Evolutionary conservation across 495 filamentous ascomycete genomes (phyloP), one percentile per base, ranked within the genome.

Genomic region (Baudoinia panamericana): DNA sequence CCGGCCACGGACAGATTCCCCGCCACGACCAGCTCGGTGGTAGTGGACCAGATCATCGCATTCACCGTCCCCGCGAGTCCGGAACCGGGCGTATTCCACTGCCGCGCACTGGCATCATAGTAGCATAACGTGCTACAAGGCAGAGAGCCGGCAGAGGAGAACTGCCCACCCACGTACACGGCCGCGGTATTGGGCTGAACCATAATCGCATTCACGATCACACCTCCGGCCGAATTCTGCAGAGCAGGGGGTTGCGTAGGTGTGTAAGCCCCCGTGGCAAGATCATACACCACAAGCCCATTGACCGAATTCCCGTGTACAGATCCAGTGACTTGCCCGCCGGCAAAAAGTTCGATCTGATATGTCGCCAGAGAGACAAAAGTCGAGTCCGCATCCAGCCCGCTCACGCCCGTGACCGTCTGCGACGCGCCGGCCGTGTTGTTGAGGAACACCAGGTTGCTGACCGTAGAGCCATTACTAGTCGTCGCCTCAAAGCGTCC

Each of bases 81-180:
- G 16, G 66, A 68, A 2, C 82, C 84, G 24, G 84, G 78, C 36
- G 78, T 70, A 50, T 68, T 76, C 87, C 86, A 99, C 49, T 86
- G 78, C 4, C 67, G 70, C 5, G 60, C 64, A 2, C 65, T 53
- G 12, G 75, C 72, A 51, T 78, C 75, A 58, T 78, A 88, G 41
- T 79, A 65, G 62, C 90, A 99, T 16, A 99, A 72, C 30, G 72
- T 73, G 1, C 76, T 71, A 54, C 90, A 99, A 27, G 67, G 74
- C 17, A 95, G 69, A 8, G 79, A 75, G n/a, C 90, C 92, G 21
- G 86, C 92, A 8, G 68, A 67, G 2, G 71, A 64, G 50, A 96
- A 97, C 20, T 68, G 73, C 21, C 90, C 90, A 12, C 78, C 90
- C 22, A 96, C 76, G 56, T 83, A 99, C 23, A 99, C 68, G 28